A percentile compares a stretch with the other conserved stretches of the same genome.
phyloP scores from a whole-genome alignment of 129 eudicot species.

The Ambrosia trifida region DNA sequence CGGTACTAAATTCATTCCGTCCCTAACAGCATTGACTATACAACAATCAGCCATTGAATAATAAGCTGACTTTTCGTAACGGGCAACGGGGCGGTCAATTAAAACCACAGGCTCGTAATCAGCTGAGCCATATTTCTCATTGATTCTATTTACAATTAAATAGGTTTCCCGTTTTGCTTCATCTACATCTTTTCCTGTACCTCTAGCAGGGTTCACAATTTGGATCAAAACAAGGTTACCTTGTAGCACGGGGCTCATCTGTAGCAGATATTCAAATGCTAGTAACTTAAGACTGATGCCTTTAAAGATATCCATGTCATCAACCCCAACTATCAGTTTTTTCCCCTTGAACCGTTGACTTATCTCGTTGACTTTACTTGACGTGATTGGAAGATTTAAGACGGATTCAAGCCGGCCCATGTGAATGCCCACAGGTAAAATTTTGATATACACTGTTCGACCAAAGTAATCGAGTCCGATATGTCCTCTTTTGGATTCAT shows the following conservation, averaged over 20 bases:
- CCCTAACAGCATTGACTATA: constrained; percentile 83
- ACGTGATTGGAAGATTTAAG: constrained; percentile 61
- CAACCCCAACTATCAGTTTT: constrained; percentile 69
- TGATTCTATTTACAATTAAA: constrained; percentile 61
- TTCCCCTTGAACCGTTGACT: constrained; percentile 63
- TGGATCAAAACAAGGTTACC: constrained; percentile 67
- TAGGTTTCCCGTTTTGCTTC: constrained; percentile 78
- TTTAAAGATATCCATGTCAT: constrained; percentile 90
- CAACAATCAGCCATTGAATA: constrained; percentile 83
- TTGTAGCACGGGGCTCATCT: constrained; percentile 38
- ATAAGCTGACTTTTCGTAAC: constrained; percentile 77
- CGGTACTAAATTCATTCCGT: constrained; percentile 86
- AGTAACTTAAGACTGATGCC: constrained; percentile 80
- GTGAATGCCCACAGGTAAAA: constrained; percentile 82
- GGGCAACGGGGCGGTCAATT: constrained; percentile 71
- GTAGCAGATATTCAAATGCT: constrained; percentile 70
- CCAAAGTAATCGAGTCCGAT: constrained; percentile 86
- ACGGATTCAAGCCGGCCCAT: constrained; percentile 70
- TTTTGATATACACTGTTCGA: constrained; percentile 78
- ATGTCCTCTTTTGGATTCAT: constrained; percentile 81
- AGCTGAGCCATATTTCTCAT: constrained; percentile 56
- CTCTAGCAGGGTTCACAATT: constrained; percentile 85
- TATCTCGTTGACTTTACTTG: constrained; percentile 58
- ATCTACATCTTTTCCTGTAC: constrained; percentile 87
- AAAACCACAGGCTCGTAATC: constrained; percentile 61